Base-by-base conservation (phyloP, 768 basidiomycete genomes). In the Clitopilus hobsonii region DNA sequence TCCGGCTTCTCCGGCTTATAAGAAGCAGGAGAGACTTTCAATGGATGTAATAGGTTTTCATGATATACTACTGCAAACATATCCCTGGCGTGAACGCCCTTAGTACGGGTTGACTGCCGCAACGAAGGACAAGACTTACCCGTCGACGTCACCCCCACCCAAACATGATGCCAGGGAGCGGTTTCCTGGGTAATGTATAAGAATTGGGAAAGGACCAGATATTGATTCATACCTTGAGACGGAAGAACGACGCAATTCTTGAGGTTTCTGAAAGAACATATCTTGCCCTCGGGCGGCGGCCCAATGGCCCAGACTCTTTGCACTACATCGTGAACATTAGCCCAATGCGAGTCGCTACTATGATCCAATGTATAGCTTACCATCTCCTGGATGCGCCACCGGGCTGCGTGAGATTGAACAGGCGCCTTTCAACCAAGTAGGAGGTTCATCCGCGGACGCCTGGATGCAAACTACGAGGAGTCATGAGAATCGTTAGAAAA, bases 131-230 rank as follows among this genome's bases (percentile, higher is more conserved):
- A 5, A 11, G 23, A 59, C 73, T 60, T 64, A 88, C 87, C 89
- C 89, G 54, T 91, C 89, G n/a, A 91, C 70, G 69, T 91, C 89
- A 0, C 89, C 89, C 29, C 89, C 89, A 8, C 79, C 85, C 14
- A 91, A 74, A 57, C 79, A 82, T 2, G 86, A 88, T 7, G 89
- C 79, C 38, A 90, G 63, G 0, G 88, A 86, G 29, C 86, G 79
- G 1, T 61, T 54, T 5, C 85, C 86, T 89, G 58, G 8, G 29
- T 16, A 18, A 18, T 20, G 28, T 2, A 20, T 10, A 23, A 18
- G n/a, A 1, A 10, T 20, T 10, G 5, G 2, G 5, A 18, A 10
- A 6, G 23, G 26, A 14, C 10, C 8, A n/a, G n/a, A 41, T 6
- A 10, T 5, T 32, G 38, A 53, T 20, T 67, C 72, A 23, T 28